A percentile compares a stretch with the other conserved stretches of the same genome.
These are phyloP conservation scores for Thielaviopsis musarum DNA, from an alignment of 2,329 filamentous ascomycete species.

Conservation along the genomic window DNA sequence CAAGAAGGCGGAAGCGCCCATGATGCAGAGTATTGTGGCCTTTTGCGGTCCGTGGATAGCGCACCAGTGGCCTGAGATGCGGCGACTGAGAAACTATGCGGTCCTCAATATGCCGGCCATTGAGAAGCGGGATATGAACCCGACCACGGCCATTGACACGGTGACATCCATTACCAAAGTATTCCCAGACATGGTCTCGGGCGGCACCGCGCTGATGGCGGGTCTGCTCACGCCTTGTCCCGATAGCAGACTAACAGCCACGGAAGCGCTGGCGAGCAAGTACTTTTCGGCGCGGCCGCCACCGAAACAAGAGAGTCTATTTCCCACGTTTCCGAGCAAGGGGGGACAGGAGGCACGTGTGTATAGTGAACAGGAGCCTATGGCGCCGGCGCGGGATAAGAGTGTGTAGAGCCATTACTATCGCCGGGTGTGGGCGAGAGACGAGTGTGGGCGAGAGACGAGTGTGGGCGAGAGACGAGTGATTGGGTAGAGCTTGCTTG, in stretches of 20 bases:
- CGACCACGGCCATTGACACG: background rate
- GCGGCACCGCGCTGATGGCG: constrained; percentile 54
- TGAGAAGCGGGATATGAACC: background rate
- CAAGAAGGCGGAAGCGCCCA: constrained; percentile 83
- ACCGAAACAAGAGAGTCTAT: constrained; percentile 80
- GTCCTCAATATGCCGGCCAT: background rate
- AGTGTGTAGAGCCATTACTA: constrained; percentile 34
- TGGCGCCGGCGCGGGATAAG: constrained; percentile 66
- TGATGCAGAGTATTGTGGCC: constrained; percentile 74
- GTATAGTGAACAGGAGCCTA: constrained; percentile 48
- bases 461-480: constrained; percentile 44
- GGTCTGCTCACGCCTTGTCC: constrained; percentile 63
- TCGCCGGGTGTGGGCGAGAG: constrained; percentile 50
- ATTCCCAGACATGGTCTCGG: constrained; percentile 43
- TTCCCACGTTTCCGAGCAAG: constrained; percentile 92
- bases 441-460: constrained; percentile 41
- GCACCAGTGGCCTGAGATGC: constrained; percentile 68
- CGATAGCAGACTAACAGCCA: constrained; percentile 48
- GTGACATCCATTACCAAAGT: background rate
- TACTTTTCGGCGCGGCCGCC: constrained; percentile 85
- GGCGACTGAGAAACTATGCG: constrained; percentile 55
- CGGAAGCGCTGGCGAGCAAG: constrained; percentile 56
- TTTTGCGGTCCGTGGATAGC: constrained; percentile 64
- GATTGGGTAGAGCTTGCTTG: constrained; percentile 47
- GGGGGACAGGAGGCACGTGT: constrained; percentile 70